These are phyloP conservation scores for Ogataea paraovalis DNA, from an alignment of 805 yeast species.

Conservation along the genomic window DNA sequence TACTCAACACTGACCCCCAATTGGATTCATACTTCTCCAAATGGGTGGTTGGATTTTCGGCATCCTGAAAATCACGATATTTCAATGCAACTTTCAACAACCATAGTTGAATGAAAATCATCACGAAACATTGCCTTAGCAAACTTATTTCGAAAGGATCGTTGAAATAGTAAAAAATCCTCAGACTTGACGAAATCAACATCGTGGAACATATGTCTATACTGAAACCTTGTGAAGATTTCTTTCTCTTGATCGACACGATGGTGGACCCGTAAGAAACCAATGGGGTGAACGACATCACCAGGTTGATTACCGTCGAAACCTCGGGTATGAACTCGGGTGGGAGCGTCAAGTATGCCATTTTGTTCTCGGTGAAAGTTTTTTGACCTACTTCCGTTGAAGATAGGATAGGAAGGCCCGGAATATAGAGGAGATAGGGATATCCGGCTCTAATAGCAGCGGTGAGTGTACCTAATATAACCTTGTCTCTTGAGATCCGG, in stretches of 20 bases:
- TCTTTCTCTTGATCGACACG: slow-evolving; percentile 55
- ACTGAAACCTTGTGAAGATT: slow-evolving; percentile 76
- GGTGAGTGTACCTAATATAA: no score
- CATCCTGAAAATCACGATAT: slow-evolving; percentile 44
- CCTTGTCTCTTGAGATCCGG: no score
- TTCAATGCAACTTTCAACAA: slow-evolving; percentile 59
- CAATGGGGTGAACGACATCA: slow-evolving; percentile 78
- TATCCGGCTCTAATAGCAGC: no score
- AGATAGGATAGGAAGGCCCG: no score
- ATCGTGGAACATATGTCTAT: slow-evolving; percentile 92
- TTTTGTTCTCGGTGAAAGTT: slow-evolving; percentile 1
- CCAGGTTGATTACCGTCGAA: slow-evolving; percentile 48
- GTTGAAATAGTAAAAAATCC: slow-evolving; percentile 73
- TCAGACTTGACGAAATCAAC: slow-evolving; percentile 69
- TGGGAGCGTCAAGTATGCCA: slow-evolving; percentile 31
- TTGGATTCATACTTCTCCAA: slow-evolving; percentile 30
- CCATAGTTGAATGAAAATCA: slow-evolving; percentile 74
- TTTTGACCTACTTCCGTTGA: background rate
- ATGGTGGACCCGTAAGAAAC: slow-evolving; percentile 86
- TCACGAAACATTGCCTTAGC: slow-evolving; percentile 74
- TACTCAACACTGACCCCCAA: slow-evolving; percentile 30
- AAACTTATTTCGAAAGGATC: slow-evolving; percentile 80
- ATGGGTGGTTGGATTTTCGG: slow-evolving; percentile 36
- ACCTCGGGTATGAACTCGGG: slow-evolving; percentile 30
- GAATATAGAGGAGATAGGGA: no score